phyloP scores from a whole-genome alignment of 139 green algal species.

The Mesotaenium endlicherianum region DNA sequence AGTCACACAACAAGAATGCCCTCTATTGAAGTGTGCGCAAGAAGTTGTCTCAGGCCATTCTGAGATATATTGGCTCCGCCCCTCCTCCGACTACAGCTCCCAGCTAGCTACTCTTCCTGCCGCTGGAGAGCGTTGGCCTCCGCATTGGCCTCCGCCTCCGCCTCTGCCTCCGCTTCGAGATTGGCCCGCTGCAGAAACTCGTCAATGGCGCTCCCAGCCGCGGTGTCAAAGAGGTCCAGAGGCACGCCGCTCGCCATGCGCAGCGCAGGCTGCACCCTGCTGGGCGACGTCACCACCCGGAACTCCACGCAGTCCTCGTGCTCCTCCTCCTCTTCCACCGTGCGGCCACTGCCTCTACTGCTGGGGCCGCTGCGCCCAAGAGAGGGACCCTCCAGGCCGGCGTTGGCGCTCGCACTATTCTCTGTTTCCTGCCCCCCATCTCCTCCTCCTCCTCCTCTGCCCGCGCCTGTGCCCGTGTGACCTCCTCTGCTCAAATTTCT shows the following conservation, averaged over 20 bases:
- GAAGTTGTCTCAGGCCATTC: no score
- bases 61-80: no score
- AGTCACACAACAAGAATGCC: no score
- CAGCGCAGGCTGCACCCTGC: constrained; percentile 11
- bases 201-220: constrained; percentile 24
- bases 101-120: no score
- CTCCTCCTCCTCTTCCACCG: not conserved
- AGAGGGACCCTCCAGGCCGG: not conserved
- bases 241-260: constrained; percentile 34
- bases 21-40: no score
- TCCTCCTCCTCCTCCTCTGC: not conserved
- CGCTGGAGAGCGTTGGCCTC: no score
- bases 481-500: no score
- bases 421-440: not conserved
- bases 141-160: not conserved
- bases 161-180: not conserved
- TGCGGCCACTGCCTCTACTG: not conserved
- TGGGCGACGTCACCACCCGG: not conserved
- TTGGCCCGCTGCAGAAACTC: constrained; percentile 31
- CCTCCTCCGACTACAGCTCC: no score
- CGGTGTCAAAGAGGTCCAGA: constrained; percentile 44
- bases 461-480: no score
- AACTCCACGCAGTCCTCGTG: not conserved
- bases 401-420: not conserved
- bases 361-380: not conserved